phyloP scores from a whole-genome alignment of 805 yeast species.

The Kazachstania africana region DNA sequence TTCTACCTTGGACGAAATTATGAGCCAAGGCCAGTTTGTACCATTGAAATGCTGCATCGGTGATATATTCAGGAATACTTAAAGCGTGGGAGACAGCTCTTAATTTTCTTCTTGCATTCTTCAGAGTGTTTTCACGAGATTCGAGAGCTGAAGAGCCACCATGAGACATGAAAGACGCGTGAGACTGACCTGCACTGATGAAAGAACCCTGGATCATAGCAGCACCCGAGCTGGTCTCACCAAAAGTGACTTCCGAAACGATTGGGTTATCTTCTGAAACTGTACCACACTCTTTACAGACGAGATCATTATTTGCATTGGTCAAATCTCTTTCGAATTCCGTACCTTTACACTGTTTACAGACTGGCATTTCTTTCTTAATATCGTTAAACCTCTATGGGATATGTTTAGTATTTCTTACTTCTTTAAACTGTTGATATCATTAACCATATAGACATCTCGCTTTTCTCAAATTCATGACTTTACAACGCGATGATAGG shows the following conservation, averaged over 20 bases:
- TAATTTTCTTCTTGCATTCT: conserved; percentile 71
- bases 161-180: conserved; percentile 43
- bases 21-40: conserved; percentile 74
- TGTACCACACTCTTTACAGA: conserved; percentile 74
- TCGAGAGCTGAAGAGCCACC: conserved; percentile 70
- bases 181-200: conserved; percentile 75
- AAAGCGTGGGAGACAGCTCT: conserved; percentile 70
- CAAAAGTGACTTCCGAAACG: conserved; percentile 90
- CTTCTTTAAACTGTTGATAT: no score
- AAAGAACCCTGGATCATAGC: conserved; percentile 93
- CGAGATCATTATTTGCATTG: conserved; percentile 60
- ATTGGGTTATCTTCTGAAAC: conserved; percentile 89
- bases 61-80: conserved; percentile 69
- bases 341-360: conserved; percentile 42
- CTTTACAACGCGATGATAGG: no score
- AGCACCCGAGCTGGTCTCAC: conserved; percentile 86
- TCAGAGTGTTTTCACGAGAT: conserved; percentile 78
- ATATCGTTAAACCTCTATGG: not conserved
- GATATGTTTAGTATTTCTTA: no score
- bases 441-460: no score
- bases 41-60: conserved; percentile 83
- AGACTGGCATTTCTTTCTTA: conserved; percentile 14
- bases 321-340: conserved; percentile 40
- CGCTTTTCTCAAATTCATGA: no score
- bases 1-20: conserved; percentile 93